Percentiles rank a stretch among this genome's conserved stretches.
Conservation (phyloP, 1,139 yeast genomes). For the Zygosaccharomyces pseudobailii region DNA sequence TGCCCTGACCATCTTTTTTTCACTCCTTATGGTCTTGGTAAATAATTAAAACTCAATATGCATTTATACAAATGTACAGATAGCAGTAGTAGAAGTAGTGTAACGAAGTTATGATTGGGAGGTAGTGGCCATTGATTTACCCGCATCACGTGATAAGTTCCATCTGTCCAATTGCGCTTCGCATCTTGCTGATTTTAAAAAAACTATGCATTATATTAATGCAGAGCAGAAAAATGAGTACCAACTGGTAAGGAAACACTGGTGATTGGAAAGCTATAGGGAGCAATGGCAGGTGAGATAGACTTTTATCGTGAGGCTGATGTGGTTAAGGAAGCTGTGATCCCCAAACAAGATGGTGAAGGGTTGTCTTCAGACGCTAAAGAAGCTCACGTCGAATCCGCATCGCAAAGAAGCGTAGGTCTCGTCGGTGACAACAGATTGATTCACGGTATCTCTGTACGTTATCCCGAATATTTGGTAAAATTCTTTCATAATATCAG, state of each 20-base stretch:
- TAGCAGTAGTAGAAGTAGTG: neutral
- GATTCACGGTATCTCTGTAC: constrained; percentile 30
- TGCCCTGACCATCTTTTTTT: neutral
- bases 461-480: constrained; percentile 24
- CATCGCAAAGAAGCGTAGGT: constrained; percentile 10
- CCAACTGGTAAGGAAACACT: too few relatives aligned
- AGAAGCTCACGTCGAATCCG: constrained; percentile 18
- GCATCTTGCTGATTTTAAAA: neutral
- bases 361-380: constrained; percentile 21
- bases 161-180: neutral
- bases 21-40: neutral
- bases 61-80: neutral
- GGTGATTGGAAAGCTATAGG: neutral
- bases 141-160: neutral
- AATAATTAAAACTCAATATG: neutral
- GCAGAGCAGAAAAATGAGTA: neutral
- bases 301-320: constrained; percentile 29
- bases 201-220: neutral
- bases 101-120: neutral
- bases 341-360: constrained; percentile 21
- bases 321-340: constrained; percentile 23
- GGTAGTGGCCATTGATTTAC: too few relatives aligned
- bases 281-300: constrained; percentile 12
- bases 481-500: constrained; percentile 23
- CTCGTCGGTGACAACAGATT: constrained; percentile 23